phyloP scores from a whole-genome alignment of 805 yeast species.

The Candida ponderosae region DNA sequence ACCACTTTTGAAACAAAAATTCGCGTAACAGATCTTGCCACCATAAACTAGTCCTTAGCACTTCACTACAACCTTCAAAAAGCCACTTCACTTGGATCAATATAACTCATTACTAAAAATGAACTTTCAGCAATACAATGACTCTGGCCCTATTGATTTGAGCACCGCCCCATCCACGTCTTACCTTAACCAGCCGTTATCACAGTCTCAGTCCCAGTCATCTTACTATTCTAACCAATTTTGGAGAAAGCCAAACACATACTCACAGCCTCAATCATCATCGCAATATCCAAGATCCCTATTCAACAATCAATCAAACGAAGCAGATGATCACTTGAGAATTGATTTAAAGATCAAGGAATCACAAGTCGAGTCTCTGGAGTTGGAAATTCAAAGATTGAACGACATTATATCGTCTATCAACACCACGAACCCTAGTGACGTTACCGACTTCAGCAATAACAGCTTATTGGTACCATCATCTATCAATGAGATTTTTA shows the following conservation, averaged over 20 bases:
- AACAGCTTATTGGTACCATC: slow-evolving; percentile 27
- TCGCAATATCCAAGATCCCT: background rate
- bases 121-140: slow-evolving; percentile 5
- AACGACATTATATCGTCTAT: slow-evolving; percentile 25
- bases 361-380: slow-evolving; percentile 36
- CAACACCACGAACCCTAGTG: slow-evolving; percentile 25
- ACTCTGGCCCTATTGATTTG: slow-evolving; percentile 5
- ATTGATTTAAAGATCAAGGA: slow-evolving; percentile 51
- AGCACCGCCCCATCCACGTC: slow-evolving; percentile 11
- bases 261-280: background rate
- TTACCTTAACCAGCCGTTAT: background rate
- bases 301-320: background rate
- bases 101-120: too few relatives aligned
- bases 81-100: too few relatives aligned
- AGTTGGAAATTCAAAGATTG: slow-evolving; percentile 33
- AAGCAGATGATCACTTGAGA: slow-evolving; percentile 31
- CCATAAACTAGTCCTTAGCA: too few relatives aligned
- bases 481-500: slow-evolving; percentile 38
- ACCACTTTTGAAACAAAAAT: too few relatives aligned
- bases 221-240: slow-evolving; percentile 1
- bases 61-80: too few relatives aligned
- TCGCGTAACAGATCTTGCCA: too few relatives aligned
- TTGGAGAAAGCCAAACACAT: slow-evolving; percentile 1
- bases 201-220: background rate
- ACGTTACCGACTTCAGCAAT: slow-evolving; percentile 4